A percentile compares a stretch with the other conserved stretches of the same genome.
These are phyloP conservation scores for Claviceps africana DNA, from an alignment of 2,329 filamentous ascomycete genomes.

Conservation along the genomic window DNA sequence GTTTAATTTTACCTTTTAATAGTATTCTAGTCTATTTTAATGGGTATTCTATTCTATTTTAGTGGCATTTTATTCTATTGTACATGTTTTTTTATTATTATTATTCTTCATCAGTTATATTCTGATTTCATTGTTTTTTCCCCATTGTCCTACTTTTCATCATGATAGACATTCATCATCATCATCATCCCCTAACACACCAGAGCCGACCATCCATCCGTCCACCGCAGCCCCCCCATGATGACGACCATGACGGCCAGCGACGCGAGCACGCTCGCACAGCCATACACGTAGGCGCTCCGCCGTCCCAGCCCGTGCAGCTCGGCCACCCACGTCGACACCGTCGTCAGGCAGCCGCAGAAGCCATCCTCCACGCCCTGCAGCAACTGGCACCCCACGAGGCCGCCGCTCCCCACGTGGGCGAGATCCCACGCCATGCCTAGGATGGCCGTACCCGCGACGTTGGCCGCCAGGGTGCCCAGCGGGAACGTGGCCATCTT, in stretches of 20 bases:
- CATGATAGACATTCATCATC: too few species aligned
- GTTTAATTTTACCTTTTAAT: too few species aligned
- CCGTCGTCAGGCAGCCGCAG: constrained; percentile 51
- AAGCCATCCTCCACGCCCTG: constrained; percentile 55
- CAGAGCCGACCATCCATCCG: constrained; percentile 35
- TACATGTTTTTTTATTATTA: too few species aligned
- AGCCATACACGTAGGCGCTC: constrained; percentile 55
- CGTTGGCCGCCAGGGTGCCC: constrained; percentile 74
- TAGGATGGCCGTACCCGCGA: constrained; percentile 60
- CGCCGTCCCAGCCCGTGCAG: constrained; percentile 36
- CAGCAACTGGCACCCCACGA: constrained; percentile 52
- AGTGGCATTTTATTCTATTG: too few species aligned
- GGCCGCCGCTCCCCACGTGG: constrained; percentile 43
- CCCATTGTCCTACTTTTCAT: too few species aligned
- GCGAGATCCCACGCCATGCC: constrained; percentile 70
- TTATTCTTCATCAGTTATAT: too few species aligned
- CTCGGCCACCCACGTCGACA: constrained; percentile 54
- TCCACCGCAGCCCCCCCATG: constrained; percentile 67
- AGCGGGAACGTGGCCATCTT: constrained; percentile 57
- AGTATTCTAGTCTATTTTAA: too few species aligned
- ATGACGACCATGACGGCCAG: constrained; percentile 50
- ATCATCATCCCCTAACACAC: constrained; percentile 16
- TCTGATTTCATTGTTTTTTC: too few species aligned
- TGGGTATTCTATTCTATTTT: too few species aligned
- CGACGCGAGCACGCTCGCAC: constrained; percentile 42